Conservation (phyloP, 2,329 filamentous ascomycete species). For the Pyrenochaeta sp. region DNA sequence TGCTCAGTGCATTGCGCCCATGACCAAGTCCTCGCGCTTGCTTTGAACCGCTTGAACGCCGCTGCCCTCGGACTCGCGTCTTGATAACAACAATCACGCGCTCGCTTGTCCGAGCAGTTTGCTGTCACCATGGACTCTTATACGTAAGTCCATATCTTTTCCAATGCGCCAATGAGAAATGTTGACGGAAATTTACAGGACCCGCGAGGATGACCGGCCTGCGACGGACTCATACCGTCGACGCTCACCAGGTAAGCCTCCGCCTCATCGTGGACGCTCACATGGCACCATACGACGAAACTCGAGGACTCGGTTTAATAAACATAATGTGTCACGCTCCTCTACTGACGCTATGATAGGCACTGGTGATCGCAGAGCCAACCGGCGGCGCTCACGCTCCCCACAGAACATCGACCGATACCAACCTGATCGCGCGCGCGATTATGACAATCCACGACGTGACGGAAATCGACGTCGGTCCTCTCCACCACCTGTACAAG, state of each 20-base stretch:
- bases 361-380: conserved; percentile 39
- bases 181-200: conserved; percentile 26
- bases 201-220: conserved; percentile 65
- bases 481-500: conserved; percentile 65
- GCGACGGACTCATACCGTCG: conserved; percentile 57
- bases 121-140: conserved; percentile 47
- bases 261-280: neutral
- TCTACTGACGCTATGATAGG: conserved; percentile 18
- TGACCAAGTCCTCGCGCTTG: conserved; percentile 23
- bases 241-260: conserved; percentile 71
- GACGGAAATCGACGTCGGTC: conserved; percentile 68
- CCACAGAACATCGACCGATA: conserved; percentile 77
- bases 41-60: conserved; percentile 17
- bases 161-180: neutral
- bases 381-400: conserved; percentile 70
- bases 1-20: conserved; percentile 20
- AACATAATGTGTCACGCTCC: neutral
- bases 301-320: too few relatives aligned
- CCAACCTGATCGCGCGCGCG: conserved; percentile 73
- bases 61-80: conserved; percentile 7
- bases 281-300: too few relatives aligned
- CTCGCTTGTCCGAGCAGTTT: neutral
- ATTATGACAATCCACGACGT: conserved; percentile 69
- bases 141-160: conserved; percentile 33
- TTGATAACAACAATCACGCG: neutral